Conservation (phyloP, 163 green algal genomes). For the Coccomyxa subellipsoidea region DNA sequence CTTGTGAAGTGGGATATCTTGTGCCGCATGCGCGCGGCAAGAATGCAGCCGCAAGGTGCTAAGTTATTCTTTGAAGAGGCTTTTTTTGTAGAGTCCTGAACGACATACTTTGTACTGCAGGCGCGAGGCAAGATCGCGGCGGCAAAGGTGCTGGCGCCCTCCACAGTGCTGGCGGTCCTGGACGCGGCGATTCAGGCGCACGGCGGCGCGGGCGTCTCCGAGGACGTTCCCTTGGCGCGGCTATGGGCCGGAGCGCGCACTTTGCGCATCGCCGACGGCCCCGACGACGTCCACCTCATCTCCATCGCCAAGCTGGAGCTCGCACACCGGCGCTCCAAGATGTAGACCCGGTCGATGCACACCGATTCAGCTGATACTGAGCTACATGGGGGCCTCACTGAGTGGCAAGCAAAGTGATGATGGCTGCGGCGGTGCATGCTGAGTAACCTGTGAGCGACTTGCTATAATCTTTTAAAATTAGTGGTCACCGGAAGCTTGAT, state of each 20-base stretch:
- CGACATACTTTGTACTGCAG: too few relatives aligned
- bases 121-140: slow-evolving; percentile 70
- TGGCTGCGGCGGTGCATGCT: too few relatives aligned
- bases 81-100: too few relatives aligned
- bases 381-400: neutral
- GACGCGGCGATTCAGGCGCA: slow-evolving; percentile 82
- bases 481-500: too few relatives aligned
- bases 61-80: too few relatives aligned
- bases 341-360: neutral
- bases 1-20: too few relatives aligned
- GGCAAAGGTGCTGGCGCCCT: slow-evolving; percentile 82
- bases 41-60: too few relatives aligned
- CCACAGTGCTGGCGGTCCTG: slow-evolving; percentile 62
- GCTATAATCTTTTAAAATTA: too few relatives aligned
- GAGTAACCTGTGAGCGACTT: too few relatives aligned
- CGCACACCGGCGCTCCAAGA: neutral
- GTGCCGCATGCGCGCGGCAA: too few relatives aligned
- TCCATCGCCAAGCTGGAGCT: slow-evolving; percentile 90
- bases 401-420: too few relatives aligned
- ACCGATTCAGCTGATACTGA: neutral
- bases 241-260: slow-evolving; percentile 78
- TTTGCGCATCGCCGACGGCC: slow-evolving; percentile 93
- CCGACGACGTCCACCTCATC: slow-evolving; percentile 95
- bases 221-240: slow-evolving; percentile 71
- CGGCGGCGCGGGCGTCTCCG: slow-evolving; percentile 74